Percentiles rank a stretch among this genome's conserved stretches.
Evolutionary conservation across 2,329 filamentous ascomycete genomes (phyloP).

Genomic region (Zymoseptoria tritici): DNA sequence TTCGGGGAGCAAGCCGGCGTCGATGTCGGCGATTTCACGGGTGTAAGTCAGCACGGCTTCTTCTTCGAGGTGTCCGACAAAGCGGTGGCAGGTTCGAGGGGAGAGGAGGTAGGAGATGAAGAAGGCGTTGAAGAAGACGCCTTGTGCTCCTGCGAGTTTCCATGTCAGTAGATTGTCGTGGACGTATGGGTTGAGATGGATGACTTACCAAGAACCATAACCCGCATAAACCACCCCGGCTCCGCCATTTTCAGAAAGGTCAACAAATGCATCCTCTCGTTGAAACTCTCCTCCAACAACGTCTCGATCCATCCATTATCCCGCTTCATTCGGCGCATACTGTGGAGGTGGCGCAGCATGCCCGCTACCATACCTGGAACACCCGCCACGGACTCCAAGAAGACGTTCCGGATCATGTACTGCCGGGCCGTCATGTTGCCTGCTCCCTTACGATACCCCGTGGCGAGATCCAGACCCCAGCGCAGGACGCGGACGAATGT

Average conservation of each 20-base stretch:
- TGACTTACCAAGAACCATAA: slow-evolving; percentile 55
- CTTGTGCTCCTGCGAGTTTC: slow-evolving; percentile 67
- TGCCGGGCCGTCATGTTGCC: slow-evolving; percentile 72
- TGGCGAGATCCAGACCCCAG: slow-evolving; percentile 73
- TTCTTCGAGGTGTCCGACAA: slow-evolving; percentile 95
- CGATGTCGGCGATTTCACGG: slow-evolving; percentile 77
- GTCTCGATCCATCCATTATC: slow-evolving; percentile 84
- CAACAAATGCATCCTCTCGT: slow-evolving; percentile 72
- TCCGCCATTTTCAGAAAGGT: slow-evolving; percentile 89
- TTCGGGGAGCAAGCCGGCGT: slow-evolving; percentile 71
- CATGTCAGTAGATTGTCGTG: neutral
- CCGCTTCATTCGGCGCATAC: slow-evolving; percentile 72
- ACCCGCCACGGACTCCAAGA: slow-evolving; percentile 88
- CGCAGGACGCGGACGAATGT: slow-evolving; percentile 67
- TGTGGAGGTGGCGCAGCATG: slow-evolving; percentile 83
- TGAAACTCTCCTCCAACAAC: slow-evolving; percentile 30
- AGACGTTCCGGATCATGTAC: slow-evolving; percentile 75
- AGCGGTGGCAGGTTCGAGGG: slow-evolving; percentile 83
- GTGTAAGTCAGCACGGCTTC: slow-evolving; percentile 96
- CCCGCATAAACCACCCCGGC: slow-evolving; percentile 80
- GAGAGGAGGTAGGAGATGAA: slow-evolving; percentile 84
- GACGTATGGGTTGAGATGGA: neutral
- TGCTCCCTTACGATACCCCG: slow-evolving; percentile 59
- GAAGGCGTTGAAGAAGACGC: slow-evolving; percentile 92
- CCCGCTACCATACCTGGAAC: slow-evolving; percentile 96